phyloP scores from a whole-genome alignment of 441 rosid genomes.

The Flueggea neowawraea region DNA sequence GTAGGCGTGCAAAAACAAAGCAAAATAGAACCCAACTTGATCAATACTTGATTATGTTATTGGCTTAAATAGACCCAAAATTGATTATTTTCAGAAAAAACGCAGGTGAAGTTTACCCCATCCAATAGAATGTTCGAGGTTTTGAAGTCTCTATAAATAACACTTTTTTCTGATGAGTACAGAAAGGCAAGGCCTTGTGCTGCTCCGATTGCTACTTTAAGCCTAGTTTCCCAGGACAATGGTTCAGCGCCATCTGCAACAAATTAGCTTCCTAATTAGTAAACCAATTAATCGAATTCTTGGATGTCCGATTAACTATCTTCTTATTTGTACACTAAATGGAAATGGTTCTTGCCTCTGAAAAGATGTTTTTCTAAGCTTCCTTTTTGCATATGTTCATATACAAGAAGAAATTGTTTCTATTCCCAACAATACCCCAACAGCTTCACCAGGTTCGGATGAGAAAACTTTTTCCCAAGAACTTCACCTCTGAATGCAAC shows the following conservation, averaged over 20 bases:
- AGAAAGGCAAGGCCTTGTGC: constrained; percentile 75
- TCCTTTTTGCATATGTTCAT: constrained; percentile 67
- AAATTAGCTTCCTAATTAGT: not conserved
- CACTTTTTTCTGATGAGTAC: constrained; percentile 78
- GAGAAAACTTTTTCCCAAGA: constrained; percentile 75
- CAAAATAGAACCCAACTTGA: too few species aligned
- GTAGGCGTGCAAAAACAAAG: constrained; percentile 36
- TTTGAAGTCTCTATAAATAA: constrained; percentile 86
- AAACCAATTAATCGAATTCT: too few species aligned
- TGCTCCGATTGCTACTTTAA: constrained; percentile 72
- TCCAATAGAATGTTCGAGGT: constrained; percentile 87
- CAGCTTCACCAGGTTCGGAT: constrained; percentile 78
- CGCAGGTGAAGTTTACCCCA: constrained; percentile 28
- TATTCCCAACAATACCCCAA: constrained; percentile 91
- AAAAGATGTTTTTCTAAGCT: constrained; percentile 81
- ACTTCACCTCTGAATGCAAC: constrained; percentile 70
- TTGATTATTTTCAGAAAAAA: not conserved
- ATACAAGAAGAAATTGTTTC: constrained; percentile 61
- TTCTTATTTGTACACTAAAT: too few species aligned
- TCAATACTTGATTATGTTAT: not conserved
- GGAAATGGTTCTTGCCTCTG: constrained; percentile 36
- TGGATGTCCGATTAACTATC: too few species aligned
- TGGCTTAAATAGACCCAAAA: too few species aligned
- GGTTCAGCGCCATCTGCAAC: constrained; percentile 55
- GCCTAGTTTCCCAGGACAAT: constrained; percentile 56